phyloP scores from a whole-genome alignment of 192 early-diverging fungal species.

The Dispira parvispora region DNA sequence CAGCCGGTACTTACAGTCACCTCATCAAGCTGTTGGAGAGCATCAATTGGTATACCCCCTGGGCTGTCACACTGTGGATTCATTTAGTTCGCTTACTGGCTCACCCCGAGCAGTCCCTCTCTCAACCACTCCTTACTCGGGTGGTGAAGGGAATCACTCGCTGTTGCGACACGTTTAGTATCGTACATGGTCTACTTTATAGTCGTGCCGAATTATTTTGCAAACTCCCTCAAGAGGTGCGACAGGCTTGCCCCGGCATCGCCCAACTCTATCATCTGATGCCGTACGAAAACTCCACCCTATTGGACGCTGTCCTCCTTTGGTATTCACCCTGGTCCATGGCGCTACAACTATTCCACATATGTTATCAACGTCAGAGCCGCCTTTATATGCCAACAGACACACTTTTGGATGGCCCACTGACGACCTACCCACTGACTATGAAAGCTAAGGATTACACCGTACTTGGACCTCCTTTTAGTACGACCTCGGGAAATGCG shows the following conservation, averaged over 20 bases:
- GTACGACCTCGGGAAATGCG: not conserved
- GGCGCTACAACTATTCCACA: not conserved
- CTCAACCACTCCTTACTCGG: not conserved
- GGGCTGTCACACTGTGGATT: not conserved
- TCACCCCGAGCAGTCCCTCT: not conserved
- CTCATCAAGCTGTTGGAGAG: not conserved
- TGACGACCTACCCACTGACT: too few species aligned
- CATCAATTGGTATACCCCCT: not conserved
- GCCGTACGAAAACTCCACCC: not conserved
- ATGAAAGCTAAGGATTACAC: too few species aligned
- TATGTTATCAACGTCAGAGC: not conserved
- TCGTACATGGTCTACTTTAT: not conserved
- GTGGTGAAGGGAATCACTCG: constrained; percentile 1
- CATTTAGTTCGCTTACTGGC: not conserved
- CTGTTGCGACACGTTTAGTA: not conserved
- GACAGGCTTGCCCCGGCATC: not conserved
- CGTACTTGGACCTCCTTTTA: too few species aligned
- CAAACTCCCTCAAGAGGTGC: not conserved
- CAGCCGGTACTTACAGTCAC: not conserved
- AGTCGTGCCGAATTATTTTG: not conserved
- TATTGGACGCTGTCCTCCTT: not conserved
- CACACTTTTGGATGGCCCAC: too few species aligned
- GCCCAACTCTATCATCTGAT: not conserved
- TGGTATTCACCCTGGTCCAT: constrained; percentile 3
- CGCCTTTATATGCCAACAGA: not conserved